Evolutionary conservation across 257 asterid genomes (phyloP).

Genomic region (Parsonsia alboflavescens): DNA sequence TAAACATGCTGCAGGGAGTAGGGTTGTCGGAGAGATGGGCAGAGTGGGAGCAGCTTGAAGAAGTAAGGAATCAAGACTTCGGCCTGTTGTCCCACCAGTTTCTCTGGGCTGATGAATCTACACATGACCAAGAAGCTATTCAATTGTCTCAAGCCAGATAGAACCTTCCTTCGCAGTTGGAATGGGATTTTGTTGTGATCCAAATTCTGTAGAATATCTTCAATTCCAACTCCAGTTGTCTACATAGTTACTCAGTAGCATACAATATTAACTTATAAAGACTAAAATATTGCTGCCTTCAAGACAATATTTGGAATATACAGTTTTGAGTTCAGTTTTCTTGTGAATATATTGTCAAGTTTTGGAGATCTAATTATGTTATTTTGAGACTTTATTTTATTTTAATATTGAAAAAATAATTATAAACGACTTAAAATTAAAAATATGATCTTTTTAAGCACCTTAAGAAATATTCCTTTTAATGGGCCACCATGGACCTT

Average conservation of each 20-base stretch:
- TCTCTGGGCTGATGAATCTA: slow-evolving; percentile 72
- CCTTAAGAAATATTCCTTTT: no score
- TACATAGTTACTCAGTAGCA: background rate
- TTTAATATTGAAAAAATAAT: no score
- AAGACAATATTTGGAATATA: no score
- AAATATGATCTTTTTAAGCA: no score
- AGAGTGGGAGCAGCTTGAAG: slow-evolving; percentile 83
- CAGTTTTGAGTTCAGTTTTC: no score
- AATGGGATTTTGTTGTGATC: background rate
- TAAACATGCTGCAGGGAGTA: slow-evolving; percentile 65
- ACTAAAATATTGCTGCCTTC: no score
- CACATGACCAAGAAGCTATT: slow-evolving; percentile 74
- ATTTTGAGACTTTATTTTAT: no score
- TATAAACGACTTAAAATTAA: no score
- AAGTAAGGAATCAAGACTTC: slow-evolving; percentile 48
- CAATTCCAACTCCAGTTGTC: background rate
- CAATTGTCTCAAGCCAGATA: slow-evolving; percentile 81
- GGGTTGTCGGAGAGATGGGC: slow-evolving; percentile 90
- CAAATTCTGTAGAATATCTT: background rate
- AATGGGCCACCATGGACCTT: no score
- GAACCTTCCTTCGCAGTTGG: background rate
- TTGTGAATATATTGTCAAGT: no score
- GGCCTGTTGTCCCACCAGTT: slow-evolving; percentile 46
- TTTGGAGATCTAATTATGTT: no score
- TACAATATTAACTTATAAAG: background rate